Conservation (phyloP, 139 green algal genomes). For the Picochlorum sp. region DNA sequence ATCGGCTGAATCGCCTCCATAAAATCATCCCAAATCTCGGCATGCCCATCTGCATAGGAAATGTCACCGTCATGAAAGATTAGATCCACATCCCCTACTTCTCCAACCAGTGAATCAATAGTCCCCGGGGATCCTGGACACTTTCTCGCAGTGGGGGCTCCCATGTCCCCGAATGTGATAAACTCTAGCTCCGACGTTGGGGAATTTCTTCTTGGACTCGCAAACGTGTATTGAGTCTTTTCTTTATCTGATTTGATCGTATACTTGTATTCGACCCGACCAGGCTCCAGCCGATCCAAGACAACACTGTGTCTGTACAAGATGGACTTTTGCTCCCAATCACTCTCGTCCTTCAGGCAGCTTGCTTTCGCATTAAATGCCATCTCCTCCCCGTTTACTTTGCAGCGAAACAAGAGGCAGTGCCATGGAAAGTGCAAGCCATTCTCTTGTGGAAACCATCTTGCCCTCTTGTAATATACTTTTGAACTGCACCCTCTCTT, state of each 20-base stretch:
- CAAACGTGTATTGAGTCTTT: not conserved
- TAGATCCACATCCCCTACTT: not conserved
- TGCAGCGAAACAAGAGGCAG: no score
- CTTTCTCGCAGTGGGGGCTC: not conserved
- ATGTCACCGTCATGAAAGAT: conserved; percentile 56
- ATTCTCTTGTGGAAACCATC: no score
- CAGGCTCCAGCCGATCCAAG: no score
- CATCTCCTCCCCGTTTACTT: no score
- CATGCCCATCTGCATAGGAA: conserved; percentile 48
- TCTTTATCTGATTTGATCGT: not conserved
- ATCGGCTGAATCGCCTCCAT: conserved; percentile 51
- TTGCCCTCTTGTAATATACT: not conserved
- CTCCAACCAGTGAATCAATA: not conserved
- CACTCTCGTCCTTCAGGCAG: no score
- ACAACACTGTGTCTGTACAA: no score
- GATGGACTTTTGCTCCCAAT: no score
- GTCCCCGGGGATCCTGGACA: not conserved
- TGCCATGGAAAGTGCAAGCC: no score
- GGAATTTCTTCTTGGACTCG: not conserved
- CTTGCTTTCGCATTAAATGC: no score
- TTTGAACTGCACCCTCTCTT: not conserved
- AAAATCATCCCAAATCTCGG: conserved; percentile 62
- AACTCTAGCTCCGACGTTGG: not conserved
- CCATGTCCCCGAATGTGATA: not conserved
- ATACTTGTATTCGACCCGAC: no score